These are phyloP conservation scores for Venturia oleaginea DNA, from an alignment of 2,329 filamentous ascomycete genomes.

Conservation along the genomic window DNA sequence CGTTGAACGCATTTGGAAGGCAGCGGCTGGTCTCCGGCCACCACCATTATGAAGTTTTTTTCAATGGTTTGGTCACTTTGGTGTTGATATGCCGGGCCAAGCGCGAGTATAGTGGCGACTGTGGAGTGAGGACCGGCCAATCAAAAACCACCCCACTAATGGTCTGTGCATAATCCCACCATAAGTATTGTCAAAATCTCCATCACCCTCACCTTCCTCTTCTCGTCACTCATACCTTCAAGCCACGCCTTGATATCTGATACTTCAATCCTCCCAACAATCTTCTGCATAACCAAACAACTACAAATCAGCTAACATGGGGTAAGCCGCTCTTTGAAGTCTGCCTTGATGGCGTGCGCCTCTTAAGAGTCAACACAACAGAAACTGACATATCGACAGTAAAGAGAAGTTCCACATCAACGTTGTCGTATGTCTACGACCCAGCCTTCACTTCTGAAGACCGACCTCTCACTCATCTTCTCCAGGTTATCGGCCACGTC, in stretches of 20 bases:
- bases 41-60: background rate
- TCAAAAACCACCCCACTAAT: background rate
- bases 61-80: background rate
- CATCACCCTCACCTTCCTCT: background rate
- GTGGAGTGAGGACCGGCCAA: background rate
- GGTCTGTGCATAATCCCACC: background rate
- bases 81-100: background rate
- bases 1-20: background rate
- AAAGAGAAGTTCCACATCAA: conserved; percentile 91
- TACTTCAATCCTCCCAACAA: background rate
- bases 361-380: background rate
- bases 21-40: background rate
- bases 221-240: background rate
- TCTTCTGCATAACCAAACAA: background rate
- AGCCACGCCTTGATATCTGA: background rate
- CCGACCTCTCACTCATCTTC: background rate
- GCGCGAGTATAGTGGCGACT: background rate
- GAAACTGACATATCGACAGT: conserved; percentile 41
- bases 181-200: background rate
- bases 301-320: background rate
- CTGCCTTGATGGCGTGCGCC: background rate
- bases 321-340: conserved; percentile 4
- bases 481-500: conserved; percentile 87
- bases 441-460: background rate
- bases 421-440: conserved; percentile 55